Base-by-base conservation (phyloP, 2,329 filamentous ascomycete genomes). In the Gaeumannomyces tritici region DNA sequence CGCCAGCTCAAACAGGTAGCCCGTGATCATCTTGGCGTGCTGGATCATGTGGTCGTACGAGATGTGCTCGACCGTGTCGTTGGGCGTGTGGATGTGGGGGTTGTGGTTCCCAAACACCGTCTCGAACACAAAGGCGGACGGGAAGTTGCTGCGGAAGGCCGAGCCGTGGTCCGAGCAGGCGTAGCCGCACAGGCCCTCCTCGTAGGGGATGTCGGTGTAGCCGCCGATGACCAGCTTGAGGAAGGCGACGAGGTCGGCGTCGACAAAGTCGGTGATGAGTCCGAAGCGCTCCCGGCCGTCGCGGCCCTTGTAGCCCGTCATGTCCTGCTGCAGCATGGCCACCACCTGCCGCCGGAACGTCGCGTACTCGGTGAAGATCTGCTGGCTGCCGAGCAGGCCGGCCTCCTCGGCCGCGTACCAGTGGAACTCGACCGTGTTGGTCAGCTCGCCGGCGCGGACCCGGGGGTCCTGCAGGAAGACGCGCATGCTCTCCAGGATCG, bases 321-420 rank as follows among this genome's bases (percentile, higher is more conserved):
- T 98, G 75, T 98, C 93, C 76, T 98, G 93, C 78, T 98, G 93
- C 62, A 98, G 84, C 95, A 98, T 98, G 47, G 93, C 93, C 77
- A 93, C 96, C 73, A 98, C 83, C 66, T 93, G 86, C 29, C 88
- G 84, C 35, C 83, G 82, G 26, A 83, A 76, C 72, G 87, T 85
- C 74, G 89, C 87, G 71, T 98, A 98, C 11, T 83, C 78, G 61
- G 84, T 82, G 79, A 97, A 98, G 73, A 98, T 90, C 62, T 89
- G 93, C 73, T 96, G 92, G 69, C 89, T 93, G 64, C 92, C 92
- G 4, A 96, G 83, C 57, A 96, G 80, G 42, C 93, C 92, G 61
- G 89, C 91, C 74, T 96, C 92, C 73, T 96, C 92, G 11, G 91
- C 92, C 57, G 87, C 90, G 78, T 96, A 96, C 91, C 91, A 96